Evolutionary conservation across 2,329 filamentous ascomycete genomes (phyloP).

Genomic region (Cercospora citrullina): DNA sequence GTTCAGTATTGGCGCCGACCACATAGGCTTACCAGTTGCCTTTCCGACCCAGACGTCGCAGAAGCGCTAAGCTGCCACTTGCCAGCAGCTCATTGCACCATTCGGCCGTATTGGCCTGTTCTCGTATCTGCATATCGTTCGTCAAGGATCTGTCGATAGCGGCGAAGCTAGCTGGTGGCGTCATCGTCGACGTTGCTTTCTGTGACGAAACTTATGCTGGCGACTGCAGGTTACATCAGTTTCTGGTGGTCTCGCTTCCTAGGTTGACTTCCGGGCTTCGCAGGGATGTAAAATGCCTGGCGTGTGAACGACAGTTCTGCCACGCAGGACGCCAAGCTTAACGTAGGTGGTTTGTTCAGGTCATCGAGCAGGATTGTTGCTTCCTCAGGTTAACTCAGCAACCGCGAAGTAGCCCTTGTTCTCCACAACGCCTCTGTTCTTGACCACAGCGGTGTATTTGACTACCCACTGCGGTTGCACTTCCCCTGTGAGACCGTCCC

Average conservation of each 20-base stretch:
- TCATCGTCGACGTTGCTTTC: neutral
- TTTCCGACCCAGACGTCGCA: neutral
- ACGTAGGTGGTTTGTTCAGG: neutral
- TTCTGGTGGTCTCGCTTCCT: neutral
- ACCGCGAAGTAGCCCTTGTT: slow-evolving; percentile 97
- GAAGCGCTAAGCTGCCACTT: neutral
- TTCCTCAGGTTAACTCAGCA: slow-evolving; percentile 54
- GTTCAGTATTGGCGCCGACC: neutral
- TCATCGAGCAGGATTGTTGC: neutral
- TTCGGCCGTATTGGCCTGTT: neutral
- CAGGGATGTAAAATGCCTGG: neutral
- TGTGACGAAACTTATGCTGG: neutral
- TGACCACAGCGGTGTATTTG: slow-evolving; percentile 94
- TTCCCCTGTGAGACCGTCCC: slow-evolving; percentile 68
- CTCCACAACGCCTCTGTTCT: slow-evolving; percentile 91
- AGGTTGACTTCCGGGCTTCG: neutral
- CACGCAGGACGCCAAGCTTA: neutral
- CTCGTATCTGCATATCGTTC: neutral
- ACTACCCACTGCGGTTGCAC: slow-evolving; percentile 90
- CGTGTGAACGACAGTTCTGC: neutral
- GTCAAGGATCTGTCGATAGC: neutral
- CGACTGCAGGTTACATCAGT: neutral
- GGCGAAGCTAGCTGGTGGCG: neutral
- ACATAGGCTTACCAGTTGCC: neutral
- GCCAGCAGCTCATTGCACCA: neutral